Base-by-base conservation (phyloP, 1,284 basidiomycete species). In the Pyrrhoderma lamaoense region DNA sequence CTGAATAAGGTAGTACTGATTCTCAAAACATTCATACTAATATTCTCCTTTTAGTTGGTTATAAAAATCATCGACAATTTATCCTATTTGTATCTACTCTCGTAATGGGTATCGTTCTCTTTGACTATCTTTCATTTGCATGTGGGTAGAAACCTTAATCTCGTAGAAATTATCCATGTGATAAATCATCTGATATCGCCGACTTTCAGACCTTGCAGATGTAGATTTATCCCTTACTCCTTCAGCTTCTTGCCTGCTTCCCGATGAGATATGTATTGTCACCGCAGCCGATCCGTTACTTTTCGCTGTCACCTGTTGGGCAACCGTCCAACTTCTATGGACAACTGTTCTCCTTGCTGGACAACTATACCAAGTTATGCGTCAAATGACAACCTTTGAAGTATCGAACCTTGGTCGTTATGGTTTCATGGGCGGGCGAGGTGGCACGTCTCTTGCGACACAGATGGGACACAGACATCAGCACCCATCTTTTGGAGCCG, bases 351-450 rank as follows among this genome's bases (percentile, higher is more conserved):
- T 99, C 42, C 80, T 95, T 46, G 75, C 75, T 35, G 84, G 84
- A 4, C 96, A 99, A 62, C 72, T 85, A 37, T 96, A 90, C 88
- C 95, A 98, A 68, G 80, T 98, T 49, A 79, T 85, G 8, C 78
- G 88, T 16, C 95, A 99, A 64, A 91, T 99, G 81, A 99, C 95
- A 0, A 97, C 95, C 0, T 78, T 96, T 52, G 95, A 99, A 64
- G 90, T 98, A 3, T 88, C 85, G 53, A 99, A 99, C 64, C 80
- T 98, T 2, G 93, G 94, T 0, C 77, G 95, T 45, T 97, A 87
- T 62, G 95, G 96, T 2, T 98, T 85, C 71, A 97, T 99, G 93
- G 96, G 95, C 44, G 93, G 93, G 0, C 82, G 89, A 25, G 92
- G 90, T 0, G 89, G 90, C 3, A 77, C 77, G 1, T 79, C 74